Base-by-base conservation (phyloP, 1,284 basidiomycete species). In the Fomitopsis betulina region DNA sequence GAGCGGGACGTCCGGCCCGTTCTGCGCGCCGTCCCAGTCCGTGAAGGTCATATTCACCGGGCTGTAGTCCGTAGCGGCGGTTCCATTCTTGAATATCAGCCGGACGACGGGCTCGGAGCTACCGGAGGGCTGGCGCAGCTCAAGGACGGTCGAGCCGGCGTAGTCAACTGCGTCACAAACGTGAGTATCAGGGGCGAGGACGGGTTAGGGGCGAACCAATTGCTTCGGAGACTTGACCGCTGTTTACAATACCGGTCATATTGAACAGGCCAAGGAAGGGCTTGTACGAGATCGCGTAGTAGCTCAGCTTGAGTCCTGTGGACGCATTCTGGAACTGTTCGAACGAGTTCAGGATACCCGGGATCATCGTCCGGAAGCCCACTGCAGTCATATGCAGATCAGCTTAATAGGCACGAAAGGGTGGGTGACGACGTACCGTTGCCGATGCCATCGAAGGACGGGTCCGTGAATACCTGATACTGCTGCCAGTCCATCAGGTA, bases 61-160 rank as follows among this genome's bases (percentile, higher is more conserved):
- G 56, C 53, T 60, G 65, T 68, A 71, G 35, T 59, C 54, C 23
- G 65, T 63, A 58, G 75, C 72, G 49, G 72, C 65, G 0, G 82
- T 77, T 6, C 75, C 79, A 63, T 83, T 83, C 64, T 91, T 77
- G 76, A 91, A 86, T 62, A 77, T 76, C 69, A 89, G 81, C 5
- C 79, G 80, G 53, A 78, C 73, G 67, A 85, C 75, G 77, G 68
- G 58, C 53, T 64, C 67, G 32, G 56, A 38, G 25, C 66, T 42
- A 9, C 64, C 56, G 54, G 69, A 55, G 55, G 67, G 38, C 65
- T 66, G 62, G 58, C 67, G 70, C 23, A 82, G 60, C 62, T 82
- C 79, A 55, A 80, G 72, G 0, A 75, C 68, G 38, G 75, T 66
- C 2, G 68, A 71, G 0, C 76, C 75, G 1, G 81, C 80, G 62